Base-by-base conservation (phyloP, 2,329 filamentous ascomycete species). In the Phoma herbarum region DNA sequence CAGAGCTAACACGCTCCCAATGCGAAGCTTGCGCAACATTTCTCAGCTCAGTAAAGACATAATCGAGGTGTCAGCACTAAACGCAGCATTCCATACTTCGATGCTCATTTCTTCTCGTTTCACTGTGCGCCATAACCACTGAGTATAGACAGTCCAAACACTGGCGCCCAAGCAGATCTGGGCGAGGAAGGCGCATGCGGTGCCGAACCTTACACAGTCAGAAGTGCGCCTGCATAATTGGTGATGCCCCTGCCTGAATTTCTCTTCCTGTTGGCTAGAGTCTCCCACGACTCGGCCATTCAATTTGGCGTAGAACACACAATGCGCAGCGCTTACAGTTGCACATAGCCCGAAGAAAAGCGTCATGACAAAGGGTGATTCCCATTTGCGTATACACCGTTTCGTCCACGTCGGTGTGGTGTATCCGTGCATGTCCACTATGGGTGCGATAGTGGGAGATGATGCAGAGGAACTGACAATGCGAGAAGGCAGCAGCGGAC, bases 71-170 rank as follows among this genome's bases (percentile, higher is more conserved):
- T 33, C 31, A 33, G 31, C 31, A 33, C 31, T 33, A 14, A 33
- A 33, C 12, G 31, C 31, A 16, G 31, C 31, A 20, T 65, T 65
- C 20, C 53, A 39, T 23, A 44, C 54, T 16, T 33, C 45, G 3
- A 65, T 58, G 8, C 48, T 61, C 60, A 63, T 59, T 26, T 63
- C 52, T 20, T 60, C 57, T 35, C 33, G 57, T 18, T 57, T 60
- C 16, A 65, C 55, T 33, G 60, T 65, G 20, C 60, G 45, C 63
- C 63, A 65, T 10, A 65, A 50, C 63, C 63, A 63, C 22, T 63
- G 63, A 12, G 60, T 65, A 42, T 61, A 63, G 22, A 44, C 33
- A 4, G 44, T 55, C 63, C 63, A 65, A 2, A 60, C 50, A 43
- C 50, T 52, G 6, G 60, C 48, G 9, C 49, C 48, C 5, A 61